Base-by-base conservation (phyloP, 164 flowering plant species). In the Stephania yunnanensis region DNA sequence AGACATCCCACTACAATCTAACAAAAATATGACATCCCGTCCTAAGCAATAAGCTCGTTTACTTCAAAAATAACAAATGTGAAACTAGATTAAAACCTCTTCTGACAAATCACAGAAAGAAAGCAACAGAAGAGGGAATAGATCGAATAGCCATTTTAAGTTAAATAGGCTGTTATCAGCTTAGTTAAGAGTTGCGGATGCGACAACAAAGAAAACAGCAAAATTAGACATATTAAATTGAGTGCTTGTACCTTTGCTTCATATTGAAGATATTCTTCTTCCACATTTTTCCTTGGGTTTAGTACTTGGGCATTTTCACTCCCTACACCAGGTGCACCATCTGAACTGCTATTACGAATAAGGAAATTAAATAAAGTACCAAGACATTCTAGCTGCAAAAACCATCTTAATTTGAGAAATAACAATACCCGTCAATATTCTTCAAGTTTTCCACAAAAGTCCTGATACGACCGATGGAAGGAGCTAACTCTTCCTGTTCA, bases 211-310 rank as follows among this genome's bases (percentile, higher is more conserved):
- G 22, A 61, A 61, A 61, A 61, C 1, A 9, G n/a, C 0, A 58
- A 58, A n/a, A 58, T 13, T 15, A 58, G 65, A 3, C 17, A 58
- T 20, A 58, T 17, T 58, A 20, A 7, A 19, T 15, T 58, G 65
- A 61, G 72, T 7, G 65, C 10, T 17, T 53, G 19, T 80, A 95
- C 99, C 97, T 91, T 91, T 71, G 89, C 84, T 84, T 95, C 98
- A 82, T 75, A 85, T 10, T 84, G 86, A 76, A 90, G 81, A 85
- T 95, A 95, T 80, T 91, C 97, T 81, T 89, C 90, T 81, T 93
- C 97, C 29, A 93, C 88, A 82, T 79, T 83, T 84, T 77, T 87
- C 80, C 82, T 86, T n/a, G 92, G 97, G 80, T 82, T 82, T 75
- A 85, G 46, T 64, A 64, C 76, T 74, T 83, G 77, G 22, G 89